Evolutionary conservation across 306 rosid genomes (phyloP), one percentile per base, ranked within the genome.

Genomic region (Casuarina cunninghamiana): DNA sequence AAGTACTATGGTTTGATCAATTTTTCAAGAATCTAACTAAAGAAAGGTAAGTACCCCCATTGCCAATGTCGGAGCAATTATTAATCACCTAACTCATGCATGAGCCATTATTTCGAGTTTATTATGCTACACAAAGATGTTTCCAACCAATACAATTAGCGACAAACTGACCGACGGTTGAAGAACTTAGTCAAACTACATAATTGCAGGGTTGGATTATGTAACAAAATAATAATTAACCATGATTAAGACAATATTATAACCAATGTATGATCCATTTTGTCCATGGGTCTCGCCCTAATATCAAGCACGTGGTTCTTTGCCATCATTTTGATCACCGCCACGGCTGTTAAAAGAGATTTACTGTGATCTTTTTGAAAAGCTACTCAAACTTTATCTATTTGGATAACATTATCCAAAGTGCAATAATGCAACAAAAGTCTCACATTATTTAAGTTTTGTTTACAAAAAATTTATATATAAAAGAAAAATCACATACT

Each of bases 221-320:
- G 75, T 71, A 74, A 78, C 42, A 58, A 73, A 58, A 73, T 38
- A n/a, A 69, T 62, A 35, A 72, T 75, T 69, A 57, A 67, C 37
- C 74, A 75, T 78, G 79, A 75, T 78, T 72, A 70, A 46, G 38
- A 62, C 83, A 81, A 39, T 35, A 78, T 80, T 38, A 80, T 84
- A 63, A 55, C 77, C 37, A 39, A 48, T 26, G 32, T 80, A 43
- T 74, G 62, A 69, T 49, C 50, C 21, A 51, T 42, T 53, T 69
- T 76, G 51, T 76, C 37, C 69, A 42, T 53, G 39, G 53, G 51
- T 39, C 53, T 35, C 57, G 38, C 13, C 17, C 78, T 53, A 26
- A 26, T 3, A 53, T 26, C 54, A 26, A 55, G 75, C 83, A 80
- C 83, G 83, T 74, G 79, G 51, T 54, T 11, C 21, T 13, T 10